Percentiles rank a stretch among this genome's conserved stretches.
These are phyloP conservation scores for Fusarium falciforme DNA, from an alignment of 2,329 filamentous ascomycete species.

Conservation along the genomic window DNA sequence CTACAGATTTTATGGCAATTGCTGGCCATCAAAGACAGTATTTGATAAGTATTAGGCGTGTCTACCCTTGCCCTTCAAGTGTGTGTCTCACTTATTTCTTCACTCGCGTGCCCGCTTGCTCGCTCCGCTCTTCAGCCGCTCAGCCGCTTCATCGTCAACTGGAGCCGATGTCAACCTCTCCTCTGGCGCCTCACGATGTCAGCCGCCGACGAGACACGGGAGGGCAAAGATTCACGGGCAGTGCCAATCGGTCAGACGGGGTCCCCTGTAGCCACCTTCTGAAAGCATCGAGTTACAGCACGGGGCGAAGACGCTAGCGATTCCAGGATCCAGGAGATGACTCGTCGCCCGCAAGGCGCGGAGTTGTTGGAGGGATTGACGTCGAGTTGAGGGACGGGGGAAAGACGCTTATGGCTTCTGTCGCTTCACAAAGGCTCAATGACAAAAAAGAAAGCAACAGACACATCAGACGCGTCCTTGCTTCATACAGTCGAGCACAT, in stretches of 20 bases:
- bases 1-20: not conserved
- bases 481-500: not conserved
- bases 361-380: not conserved
- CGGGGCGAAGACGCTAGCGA: constrained; percentile 1
- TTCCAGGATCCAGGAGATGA: constrained; percentile 12
- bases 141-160: not conserved
- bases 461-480: constrained; percentile 7
- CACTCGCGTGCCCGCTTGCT: not conserved
- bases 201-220: not conserved
- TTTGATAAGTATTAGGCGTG: not conserved
- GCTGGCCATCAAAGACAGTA: not conserved
- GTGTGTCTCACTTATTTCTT: not conserved
- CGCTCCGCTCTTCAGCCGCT: not conserved
- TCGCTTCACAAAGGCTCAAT: not conserved
- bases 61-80: not conserved
- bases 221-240: constrained; percentile 4
- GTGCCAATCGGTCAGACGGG: constrained; percentile 13
- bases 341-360: not conserved
- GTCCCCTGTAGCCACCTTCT: constrained; percentile 30
- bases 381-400: not conserved
- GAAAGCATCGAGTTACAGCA: constrained; percentile 34
- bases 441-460: not conserved
- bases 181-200: not conserved
- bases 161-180: not conserved
- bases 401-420: not conserved